These are phyloP conservation scores for Suhomyces chickasaworum DNA, from an alignment of 1,139 yeast genomes.

Conservation along the genomic window DNA sequence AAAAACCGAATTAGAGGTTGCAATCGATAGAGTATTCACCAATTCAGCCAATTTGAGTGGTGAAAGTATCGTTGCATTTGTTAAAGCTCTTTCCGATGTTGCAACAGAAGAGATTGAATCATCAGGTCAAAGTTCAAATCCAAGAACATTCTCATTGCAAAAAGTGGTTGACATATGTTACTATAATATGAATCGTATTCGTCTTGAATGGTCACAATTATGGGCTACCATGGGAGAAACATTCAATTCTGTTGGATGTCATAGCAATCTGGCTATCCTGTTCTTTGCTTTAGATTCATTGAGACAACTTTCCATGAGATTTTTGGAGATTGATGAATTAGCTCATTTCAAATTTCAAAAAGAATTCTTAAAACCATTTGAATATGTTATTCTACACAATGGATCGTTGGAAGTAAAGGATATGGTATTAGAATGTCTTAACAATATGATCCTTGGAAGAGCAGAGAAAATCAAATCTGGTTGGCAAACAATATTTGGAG, in stretches of 20 bases:
- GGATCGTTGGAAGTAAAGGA: slow-evolving; percentile 74
- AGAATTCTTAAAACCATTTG: slow-evolving; percentile 91
- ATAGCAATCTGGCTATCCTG: slow-evolving; percentile 72
- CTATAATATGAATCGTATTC: slow-evolving; percentile 94
- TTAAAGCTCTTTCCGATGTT: slow-evolving; percentile 81
- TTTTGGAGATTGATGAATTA: slow-evolving; percentile 89
- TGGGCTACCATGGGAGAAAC: slow-evolving; percentile 95
- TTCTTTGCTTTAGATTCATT: slow-evolving; percentile 92
- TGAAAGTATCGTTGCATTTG: slow-evolving; percentile 83
- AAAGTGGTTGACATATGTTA: slow-evolving; percentile 97
- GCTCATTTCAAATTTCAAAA: slow-evolving; percentile 95
- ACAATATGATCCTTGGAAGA: slow-evolving; percentile 81
- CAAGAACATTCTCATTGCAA: slow-evolving; percentile 89
- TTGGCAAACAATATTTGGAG: slow-evolving; percentile 87
- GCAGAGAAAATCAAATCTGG: slow-evolving; percentile 83
- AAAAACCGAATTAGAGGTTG: slow-evolving; percentile 77
- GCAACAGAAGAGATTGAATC: slow-evolving; percentile 90
- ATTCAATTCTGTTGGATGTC: slow-evolving; percentile 84
- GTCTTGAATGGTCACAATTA: slow-evolving; percentile 94
- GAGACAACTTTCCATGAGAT: slow-evolving; percentile 89
- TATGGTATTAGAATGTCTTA: slow-evolving; percentile 87
- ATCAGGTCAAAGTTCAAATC: slow-evolving; percentile 77
- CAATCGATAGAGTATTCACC: slow-evolving; percentile 85
- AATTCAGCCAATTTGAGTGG: slow-evolving; percentile 81
- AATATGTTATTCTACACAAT: slow-evolving; percentile 71